Evolutionary conservation across 306 rosid species (phyloP), one percentile per base, ranked within the genome.

Genomic region (Cucumis sativus): DNA sequence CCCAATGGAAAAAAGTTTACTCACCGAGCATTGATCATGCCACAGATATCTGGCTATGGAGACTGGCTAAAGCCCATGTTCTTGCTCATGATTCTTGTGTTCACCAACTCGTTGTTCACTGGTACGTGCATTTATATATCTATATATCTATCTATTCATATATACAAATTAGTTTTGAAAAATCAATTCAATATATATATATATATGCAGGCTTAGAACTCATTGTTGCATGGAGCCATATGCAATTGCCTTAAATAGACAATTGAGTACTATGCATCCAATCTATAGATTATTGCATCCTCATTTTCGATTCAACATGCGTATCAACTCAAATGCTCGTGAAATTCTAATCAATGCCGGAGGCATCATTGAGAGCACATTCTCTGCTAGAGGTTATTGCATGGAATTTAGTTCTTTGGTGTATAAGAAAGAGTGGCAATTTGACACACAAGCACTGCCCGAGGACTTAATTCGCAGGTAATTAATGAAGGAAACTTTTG

Each of bases 31-130:
- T 86, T 89, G 78, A 91, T 55, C 3, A 39, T 39, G 79, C 96
- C 13, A 94, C 98, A 2, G 85, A 70, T 9, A 77, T 83, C 47
- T 94, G 97, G 98, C 92, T 91, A 2, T 93, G 98, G 98, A 87
- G 96, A 75, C 67, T 93, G 2, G 98, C 97, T 47, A 91, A 91
- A 80, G 79, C 91, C 65, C 98, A 94, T 77, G 88, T 90, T 65
- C 90, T 90, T 73, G 89, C 97, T 49, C 97, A 94, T 67, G 97
- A 94, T 73, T 67, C 94, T 40, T 88, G 94, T 33, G 70, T 80
- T 82, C 97, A 94, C 76, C 97, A 94, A 72, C 96, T 94, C 13
- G 90, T 88, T 40, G 85, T 78, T 70, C 98, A 94, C 66, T 94
- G 96, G 96, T 91, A 84, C 8, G 14, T 58, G 21, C 5, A 20